Evolutionary conservation across 257 asterid species (phyloP).

Genomic region (Ajuga chamaepitys): DNA sequence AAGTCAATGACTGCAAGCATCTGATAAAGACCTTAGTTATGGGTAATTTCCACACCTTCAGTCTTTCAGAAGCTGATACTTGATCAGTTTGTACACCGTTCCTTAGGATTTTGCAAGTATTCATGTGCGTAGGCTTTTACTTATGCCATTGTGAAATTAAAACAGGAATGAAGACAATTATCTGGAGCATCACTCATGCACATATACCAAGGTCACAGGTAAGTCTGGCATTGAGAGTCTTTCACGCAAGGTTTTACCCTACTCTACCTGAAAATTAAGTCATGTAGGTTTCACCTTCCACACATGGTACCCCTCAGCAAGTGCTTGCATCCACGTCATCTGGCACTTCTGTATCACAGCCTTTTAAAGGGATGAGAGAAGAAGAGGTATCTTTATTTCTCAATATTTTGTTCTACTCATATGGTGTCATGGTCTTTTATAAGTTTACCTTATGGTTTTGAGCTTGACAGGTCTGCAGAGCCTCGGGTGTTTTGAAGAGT

Average conservation of each 20-base stretch:
- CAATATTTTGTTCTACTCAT: slow-evolving; percentile 11
- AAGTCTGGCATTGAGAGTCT: slow-evolving; percentile 17
- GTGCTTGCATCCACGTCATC: slow-evolving; percentile 59
- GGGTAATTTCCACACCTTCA: slow-evolving; percentile 51
- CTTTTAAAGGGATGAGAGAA: slow-evolving; percentile 94
- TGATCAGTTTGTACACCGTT: neutral
- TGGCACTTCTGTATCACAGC: slow-evolving; percentile 62
- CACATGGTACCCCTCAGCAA: slow-evolving; percentile 87
- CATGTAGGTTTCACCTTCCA: slow-evolving; percentile 78
- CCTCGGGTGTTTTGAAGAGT: slow-evolving; percentile 93
- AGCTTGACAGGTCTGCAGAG: slow-evolving; percentile 85
- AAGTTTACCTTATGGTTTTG: slow-evolving; percentile 24
- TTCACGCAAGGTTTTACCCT: slow-evolving; percentile 9
- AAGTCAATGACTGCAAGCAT: slow-evolving; percentile 96
- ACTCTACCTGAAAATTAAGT: slow-evolving; percentile 15
- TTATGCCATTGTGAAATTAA: neutral
- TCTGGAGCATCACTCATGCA: slow-evolving; percentile 98
- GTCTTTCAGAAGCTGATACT: slow-evolving; percentile 14
- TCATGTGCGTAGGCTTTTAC: neutral
- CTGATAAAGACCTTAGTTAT: slow-evolving; percentile 91
- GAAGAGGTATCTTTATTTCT: slow-evolving; percentile 63
- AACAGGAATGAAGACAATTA: slow-evolving; percentile 97
- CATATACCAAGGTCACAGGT: slow-evolving; percentile 98
- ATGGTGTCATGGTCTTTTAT: slow-evolving; percentile 4
- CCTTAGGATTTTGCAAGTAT: neutral